Base-by-base conservation (phyloP, 441 rosid species). In the Cnidoscolus chayamansa region DNA sequence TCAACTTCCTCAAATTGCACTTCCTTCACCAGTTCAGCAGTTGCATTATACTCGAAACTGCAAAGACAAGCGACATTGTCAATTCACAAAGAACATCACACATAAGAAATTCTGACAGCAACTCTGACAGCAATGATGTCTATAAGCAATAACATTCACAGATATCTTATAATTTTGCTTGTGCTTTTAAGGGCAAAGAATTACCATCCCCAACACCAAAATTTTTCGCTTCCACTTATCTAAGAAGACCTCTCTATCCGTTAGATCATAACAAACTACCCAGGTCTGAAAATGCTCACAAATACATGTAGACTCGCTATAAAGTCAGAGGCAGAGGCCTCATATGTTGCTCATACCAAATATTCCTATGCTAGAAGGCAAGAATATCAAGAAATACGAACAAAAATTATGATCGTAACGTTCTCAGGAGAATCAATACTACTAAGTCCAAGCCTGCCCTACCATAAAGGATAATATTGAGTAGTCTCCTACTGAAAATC, bases 41-140 rank as follows among this genome's bases (percentile, higher is more conserved):
- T 77, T n/a, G 97, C 94, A 81, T 84, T 79, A 72, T 90, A 95
- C 80, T 93, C 94, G 67, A 93, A 91, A 71, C 97, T 95, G 81
- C 66, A 76, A 62, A 48, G 31, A 74, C 10, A 69, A 65, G 19
- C 49, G 12, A 50, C 16, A 65, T 54, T 30, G 62, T 10, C 9
- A 12, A 60, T 17, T 58, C 53, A 60, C 17, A 8, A 10, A 50
- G 8, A 16, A 35, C 6, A 40, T 3, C 32, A 13, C 19, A 53
- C 1, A 65, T 10, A 56, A 48, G 16, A 73, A 73, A 40, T 40
- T n/a, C 43, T 30, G 4, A 32, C 5, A 47, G 55, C 10, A 48
- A 4, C 37, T 48, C 47, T 17, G 48, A 5, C 19, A 56, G 57
- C 32, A 13, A 40, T 7, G 9, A 13, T 13, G 49, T 31, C 10